Evolutionary conservation across 352 stramenopile species (phyloP).

Genomic region (Hyaloperonospora arabidopsidis): DNA sequence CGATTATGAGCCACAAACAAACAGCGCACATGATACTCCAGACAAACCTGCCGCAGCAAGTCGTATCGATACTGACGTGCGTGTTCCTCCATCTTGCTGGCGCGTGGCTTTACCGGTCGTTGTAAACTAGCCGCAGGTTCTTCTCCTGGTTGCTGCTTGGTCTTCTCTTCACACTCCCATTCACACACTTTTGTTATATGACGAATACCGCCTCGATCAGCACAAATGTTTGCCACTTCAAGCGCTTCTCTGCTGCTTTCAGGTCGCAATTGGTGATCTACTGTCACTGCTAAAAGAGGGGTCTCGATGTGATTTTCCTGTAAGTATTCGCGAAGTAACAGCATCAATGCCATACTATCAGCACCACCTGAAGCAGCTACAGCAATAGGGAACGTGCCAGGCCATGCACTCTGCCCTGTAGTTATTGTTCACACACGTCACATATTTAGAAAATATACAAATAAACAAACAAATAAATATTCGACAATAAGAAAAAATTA

Average conservation of each 20-base stretch:
- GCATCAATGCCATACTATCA: constrained; percentile 76
- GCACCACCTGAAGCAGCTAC: constrained; percentile 69
- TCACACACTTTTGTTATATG: constrained; percentile 50
- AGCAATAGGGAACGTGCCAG: constrained; percentile 47
- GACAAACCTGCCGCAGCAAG: constrained; percentile 47
- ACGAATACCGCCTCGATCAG: constrained; percentile 31
- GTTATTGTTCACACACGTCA: constrained; percentile 9
- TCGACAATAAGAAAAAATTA: too few relatives aligned
- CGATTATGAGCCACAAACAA: constrained; percentile 77
- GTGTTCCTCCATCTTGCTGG: constrained; percentile 72
- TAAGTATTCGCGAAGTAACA: constrained; percentile 64
- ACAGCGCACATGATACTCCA: constrained; percentile 40
- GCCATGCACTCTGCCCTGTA: constrained; percentile 12
- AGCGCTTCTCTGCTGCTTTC: constrained; percentile 61
- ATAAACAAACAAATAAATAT: too few relatives aligned
- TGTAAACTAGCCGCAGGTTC: not conserved
- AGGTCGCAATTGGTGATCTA: constrained; percentile 61
- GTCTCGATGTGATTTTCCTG: constrained; percentile 37
- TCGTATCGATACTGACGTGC: constrained; percentile 62
- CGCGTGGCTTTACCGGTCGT: constrained; percentile 27
- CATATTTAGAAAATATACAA: constrained; percentile 6
- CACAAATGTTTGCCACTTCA: constrained; percentile 41
- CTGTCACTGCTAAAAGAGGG: constrained; percentile 67
- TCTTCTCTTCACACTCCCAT: constrained; percentile 28
- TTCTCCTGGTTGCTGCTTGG: constrained; percentile 5